Evolutionary conservation across 2,329 filamentous ascomycete genomes (phyloP), one percentile per base, ranked within the genome.

Genomic region (Aspergillus bombycis): DNA sequence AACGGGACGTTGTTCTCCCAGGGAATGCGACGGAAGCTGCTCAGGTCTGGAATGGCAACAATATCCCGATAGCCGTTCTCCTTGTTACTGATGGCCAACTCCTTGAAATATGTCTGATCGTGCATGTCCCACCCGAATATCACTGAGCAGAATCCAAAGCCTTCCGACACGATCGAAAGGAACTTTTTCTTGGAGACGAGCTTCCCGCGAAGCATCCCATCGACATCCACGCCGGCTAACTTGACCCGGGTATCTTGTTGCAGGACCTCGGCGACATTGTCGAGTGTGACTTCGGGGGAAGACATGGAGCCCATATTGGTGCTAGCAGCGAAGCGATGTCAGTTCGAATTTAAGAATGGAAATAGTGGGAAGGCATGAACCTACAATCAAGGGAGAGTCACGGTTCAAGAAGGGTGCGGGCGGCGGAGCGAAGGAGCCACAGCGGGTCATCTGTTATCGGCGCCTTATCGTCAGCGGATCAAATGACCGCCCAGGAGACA

Each of bases 51-150:
- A 43, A 94, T 82, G 16, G 94, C 93, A 57, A 96, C 85, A 50
- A 97, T 81, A 77, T 97, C 94, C 68, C 90, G 87, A 79, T 96
- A 97, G 50, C 93, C 93, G 76, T 96, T 97, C 73, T 92, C 89
- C 70, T 91, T 91, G 80, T 96, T 97, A 80, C 92, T 95, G 77
- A 97, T 90, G 73, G 87, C 86, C 67, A 97, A 86, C 80, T 97
- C 93, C 71, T 86, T 88, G 76, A 92, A 89, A 78, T 97, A 97
- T 12, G 92, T 96, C 81, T 88, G 85, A 74, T 97, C 94, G 79
- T 97, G 93, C 92, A 97, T 96, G 79, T 97, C 93, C 94, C 94
- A 97, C 76, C 94, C 93, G 73, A 96, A 97, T 68, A 97, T 88
- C 69, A 97, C 93, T 23, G 91, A 95, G 83, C 94, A 97, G 83